Evolutionary conservation across 441 rosid species (phyloP).

Genomic region (Aquilaria agallochum): DNA sequence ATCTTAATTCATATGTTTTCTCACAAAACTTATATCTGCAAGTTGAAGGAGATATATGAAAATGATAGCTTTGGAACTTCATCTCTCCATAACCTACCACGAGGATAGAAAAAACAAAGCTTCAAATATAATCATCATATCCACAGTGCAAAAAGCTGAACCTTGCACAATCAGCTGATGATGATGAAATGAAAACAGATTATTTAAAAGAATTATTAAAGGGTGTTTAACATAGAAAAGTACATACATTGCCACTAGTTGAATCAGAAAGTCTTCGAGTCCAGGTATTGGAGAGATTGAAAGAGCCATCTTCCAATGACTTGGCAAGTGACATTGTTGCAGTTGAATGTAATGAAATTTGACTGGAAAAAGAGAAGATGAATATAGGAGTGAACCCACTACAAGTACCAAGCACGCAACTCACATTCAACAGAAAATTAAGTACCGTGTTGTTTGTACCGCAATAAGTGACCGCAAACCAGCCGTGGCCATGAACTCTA

Average conservation of each 20-base stretch:
- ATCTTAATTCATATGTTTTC: too few relatives aligned
- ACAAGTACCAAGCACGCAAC: slow-evolving; percentile 2
- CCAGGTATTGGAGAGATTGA: slow-evolving; percentile 90
- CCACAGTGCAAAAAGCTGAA: too few relatives aligned
- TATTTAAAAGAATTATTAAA: neutral
- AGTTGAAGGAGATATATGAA: too few relatives aligned
- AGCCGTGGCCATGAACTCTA: slow-evolving; percentile 73
- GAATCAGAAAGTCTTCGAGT: slow-evolving; percentile 91
- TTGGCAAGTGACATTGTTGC: slow-evolving; percentile 67
- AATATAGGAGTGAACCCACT: slow-evolving; percentile 13
- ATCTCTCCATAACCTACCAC: too few relatives aligned
- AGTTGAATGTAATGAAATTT: slow-evolving; percentile 76
- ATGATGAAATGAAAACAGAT: neutral
- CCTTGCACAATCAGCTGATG: too few relatives aligned
- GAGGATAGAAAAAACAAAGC: too few relatives aligned
- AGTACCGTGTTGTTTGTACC: slow-evolving; percentile 74
- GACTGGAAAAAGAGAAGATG: slow-evolving; percentile 39
- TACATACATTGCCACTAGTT: slow-evolving; percentile 76
- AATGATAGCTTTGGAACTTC: too few relatives aligned
- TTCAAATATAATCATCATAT: too few relatives aligned
- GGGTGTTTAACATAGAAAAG: neutral
- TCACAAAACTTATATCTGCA: too few relatives aligned
- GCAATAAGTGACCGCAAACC: slow-evolving; percentile 78
- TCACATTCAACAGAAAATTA: slow-evolving; percentile 15
- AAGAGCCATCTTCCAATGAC: slow-evolving; percentile 83